Conservation (phyloP, 2,329 filamentous ascomycete genomes). For the Aspergillus intermedius region DNA sequence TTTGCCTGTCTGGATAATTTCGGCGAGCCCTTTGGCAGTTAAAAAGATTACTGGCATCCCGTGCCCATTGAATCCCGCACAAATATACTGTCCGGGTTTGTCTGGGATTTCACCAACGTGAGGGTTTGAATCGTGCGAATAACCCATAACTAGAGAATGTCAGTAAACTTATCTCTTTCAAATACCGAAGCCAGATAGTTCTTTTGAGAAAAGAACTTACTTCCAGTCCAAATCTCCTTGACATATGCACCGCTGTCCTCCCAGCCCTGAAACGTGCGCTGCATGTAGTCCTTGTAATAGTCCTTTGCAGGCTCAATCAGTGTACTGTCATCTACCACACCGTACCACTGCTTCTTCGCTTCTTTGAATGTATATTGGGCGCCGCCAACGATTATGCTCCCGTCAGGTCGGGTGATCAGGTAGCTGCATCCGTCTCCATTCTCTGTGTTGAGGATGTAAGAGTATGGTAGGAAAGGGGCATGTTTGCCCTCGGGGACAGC, state of each 20-base stretch:
- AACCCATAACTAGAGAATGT: constrained; percentile 43
- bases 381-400: constrained; percentile 57
- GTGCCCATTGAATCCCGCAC: constrained; percentile 60
- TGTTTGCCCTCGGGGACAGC: constrained; percentile 19
- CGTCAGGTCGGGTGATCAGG: constrained; percentile 53
- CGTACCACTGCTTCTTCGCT: constrained; percentile 39
- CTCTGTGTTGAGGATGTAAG: constrained; percentile 51
- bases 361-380: constrained; percentile 43
- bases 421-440: constrained; percentile 53
- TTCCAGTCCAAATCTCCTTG: constrained; percentile 32
- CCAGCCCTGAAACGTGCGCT: constrained; percentile 32
- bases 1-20: constrained; percentile 44
- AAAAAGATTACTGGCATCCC: constrained; percentile 61
- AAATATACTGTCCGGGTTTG: constrained; percentile 48
- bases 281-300: constrained; percentile 35
- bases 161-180: not conserved
- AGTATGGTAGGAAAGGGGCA: constrained; percentile 36
- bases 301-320: constrained; percentile 45
- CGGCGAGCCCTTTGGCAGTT: constrained; percentile 52
- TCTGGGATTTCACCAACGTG: constrained; percentile 48
- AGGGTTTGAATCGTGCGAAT: constrained; percentile 46
- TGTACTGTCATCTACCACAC: constrained; percentile 39
- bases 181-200: too few species aligned
- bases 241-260: constrained; percentile 28
- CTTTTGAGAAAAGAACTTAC: constrained; percentile 13